These are phyloP conservation scores for Pelargonium hybrid DNA, from an alignment of 441 rosid genomes.

Conservation along the genomic window DNA sequence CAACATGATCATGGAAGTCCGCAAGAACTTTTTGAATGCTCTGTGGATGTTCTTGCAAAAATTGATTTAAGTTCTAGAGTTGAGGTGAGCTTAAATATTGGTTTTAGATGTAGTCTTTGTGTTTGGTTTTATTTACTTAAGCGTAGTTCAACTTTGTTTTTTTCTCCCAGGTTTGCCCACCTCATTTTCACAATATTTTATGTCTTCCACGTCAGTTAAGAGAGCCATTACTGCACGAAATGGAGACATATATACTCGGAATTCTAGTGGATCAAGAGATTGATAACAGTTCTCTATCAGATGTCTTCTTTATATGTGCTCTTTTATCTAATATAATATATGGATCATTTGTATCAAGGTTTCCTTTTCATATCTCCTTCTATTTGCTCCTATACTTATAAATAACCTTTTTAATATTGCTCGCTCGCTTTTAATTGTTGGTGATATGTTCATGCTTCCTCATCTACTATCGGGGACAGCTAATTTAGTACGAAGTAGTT, in stretches of 20 bases:
- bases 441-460: not conserved
- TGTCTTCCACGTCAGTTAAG: conserved; percentile 60
- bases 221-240: conserved; percentile 63
- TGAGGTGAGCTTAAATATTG: conserved; percentile 41
- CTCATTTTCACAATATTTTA: conserved; percentile 35
- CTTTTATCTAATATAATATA: conserved; percentile 59
- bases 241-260: conserved; percentile 54
- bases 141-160: conserved; percentile 15
- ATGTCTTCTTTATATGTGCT: conserved; percentile 54
- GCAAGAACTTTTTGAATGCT: conserved; percentile 61
- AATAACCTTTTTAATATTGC: conserved; percentile 5
- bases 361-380: conserved; percentile 7
- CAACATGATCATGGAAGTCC: conserved; percentile 38
- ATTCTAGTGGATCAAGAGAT: conserved; percentile 32
- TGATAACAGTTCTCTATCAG: conserved; percentile 48
- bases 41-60: conserved; percentile 66
- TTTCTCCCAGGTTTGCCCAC: conserved; percentile 37
- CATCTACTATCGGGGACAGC: not conserved
- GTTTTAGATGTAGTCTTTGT: conserved; percentile 10
- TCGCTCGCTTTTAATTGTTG: not conserved
- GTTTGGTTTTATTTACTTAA: not conserved
- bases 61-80: conserved; percentile 30
- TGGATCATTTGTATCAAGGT: conserved; percentile 59
- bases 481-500: not conserved
- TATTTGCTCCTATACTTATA: not conserved